A percentile compares a stretch with the other conserved stretches of the same genome.
phyloP scores from a whole-genome alignment of 495 filamentous ascomycete species.

The Pyronema domesticum region DNA sequence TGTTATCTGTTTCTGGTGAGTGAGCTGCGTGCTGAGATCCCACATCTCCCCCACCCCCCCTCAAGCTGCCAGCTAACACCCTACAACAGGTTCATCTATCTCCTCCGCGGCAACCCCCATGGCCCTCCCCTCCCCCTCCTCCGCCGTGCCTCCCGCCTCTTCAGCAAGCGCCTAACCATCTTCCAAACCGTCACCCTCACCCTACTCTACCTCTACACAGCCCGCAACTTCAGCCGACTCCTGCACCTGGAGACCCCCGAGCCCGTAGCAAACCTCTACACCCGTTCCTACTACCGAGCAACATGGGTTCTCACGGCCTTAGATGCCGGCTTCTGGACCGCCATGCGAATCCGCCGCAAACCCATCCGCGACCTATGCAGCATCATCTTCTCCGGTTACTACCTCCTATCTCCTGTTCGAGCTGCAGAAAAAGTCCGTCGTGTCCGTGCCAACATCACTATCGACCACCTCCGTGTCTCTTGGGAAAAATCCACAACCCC shows the following conservation, averaged over 20 bases:
- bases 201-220: constrained; percentile 76
- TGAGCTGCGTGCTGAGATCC: no score
- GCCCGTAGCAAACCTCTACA: constrained; percentile 86
- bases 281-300: constrained; percentile 83
- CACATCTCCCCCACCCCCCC: no score
- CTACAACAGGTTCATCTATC: constrained; percentile 33
- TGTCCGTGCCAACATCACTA: constrained; percentile 64
- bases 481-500: constrained; percentile 90
- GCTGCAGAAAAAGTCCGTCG: constrained; percentile 88
- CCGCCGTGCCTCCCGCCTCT: constrained; percentile 49
- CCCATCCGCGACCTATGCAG: constrained; percentile 68
- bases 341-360: constrained; percentile 73
- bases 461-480: constrained; percentile 80
- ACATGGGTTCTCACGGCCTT: constrained; percentile 92
- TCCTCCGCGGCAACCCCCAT: constrained; percentile 65
- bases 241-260: constrained; percentile 83
- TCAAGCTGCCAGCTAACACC: no score
- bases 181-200: constrained; percentile 84
- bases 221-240: constrained; percentile 83
- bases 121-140: constrained; percentile 51
- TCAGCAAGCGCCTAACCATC: constrained; percentile 51
- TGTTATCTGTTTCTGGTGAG: constrained; percentile 77
- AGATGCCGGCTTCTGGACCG: constrained; percentile 95
- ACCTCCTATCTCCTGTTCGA: constrained; percentile 78
- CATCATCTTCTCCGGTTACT: constrained; percentile 70